Evolutionary conservation across 1,284 basidiomycete genomes (phyloP).

Genomic region (Mycosarcoma maydis): DNA sequence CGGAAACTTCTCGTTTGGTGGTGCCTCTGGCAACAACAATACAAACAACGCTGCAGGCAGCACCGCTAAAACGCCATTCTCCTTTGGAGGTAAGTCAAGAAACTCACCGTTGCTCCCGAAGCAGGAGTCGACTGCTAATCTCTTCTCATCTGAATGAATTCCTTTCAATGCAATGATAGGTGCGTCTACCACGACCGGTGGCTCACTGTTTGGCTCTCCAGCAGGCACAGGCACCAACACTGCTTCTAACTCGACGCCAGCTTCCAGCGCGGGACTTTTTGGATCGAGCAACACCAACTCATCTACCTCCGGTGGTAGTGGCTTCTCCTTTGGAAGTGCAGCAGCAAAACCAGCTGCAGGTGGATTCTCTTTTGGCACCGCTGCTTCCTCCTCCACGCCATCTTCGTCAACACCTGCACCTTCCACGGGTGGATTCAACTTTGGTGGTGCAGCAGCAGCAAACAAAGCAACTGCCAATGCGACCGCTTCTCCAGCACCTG

Average conservation of each 20-base stretch:
- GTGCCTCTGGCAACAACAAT: conserved; percentile 19
- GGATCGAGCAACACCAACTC: conserved; percentile 17
- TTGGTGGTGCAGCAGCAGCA: conserved; percentile 21
- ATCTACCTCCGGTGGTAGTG: conserved; percentile 1
- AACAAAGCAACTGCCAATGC: conserved; percentile 20
- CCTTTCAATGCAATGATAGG: too few species aligned
- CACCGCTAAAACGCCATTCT: conserved; percentile 41
- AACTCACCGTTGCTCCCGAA: too few species aligned
- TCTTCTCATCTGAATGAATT: too few species aligned
- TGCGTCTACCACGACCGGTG: conserved; percentile 22
- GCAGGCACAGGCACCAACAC: conserved; percentile 6
- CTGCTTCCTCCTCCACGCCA: conserved; percentile 28
- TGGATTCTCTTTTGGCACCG: conserved; percentile 49
- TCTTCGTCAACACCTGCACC: conserved; percentile 21
- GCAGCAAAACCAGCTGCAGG: conserved; percentile 35
- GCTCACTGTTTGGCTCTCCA: conserved; percentile 32
- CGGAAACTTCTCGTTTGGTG: conserved; percentile 50
- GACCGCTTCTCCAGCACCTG: conserved; percentile 34
- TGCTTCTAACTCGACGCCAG: conserved; percentile 2
- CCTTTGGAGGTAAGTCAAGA: conserved; percentile 32
- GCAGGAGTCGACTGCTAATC: too few species aligned
- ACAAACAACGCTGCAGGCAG: conserved; percentile 19
- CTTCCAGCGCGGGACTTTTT: conserved; percentile 26
- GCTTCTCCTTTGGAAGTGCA: conserved; percentile 44
- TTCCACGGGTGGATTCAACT: conserved; percentile 38